These are phyloP conservation scores for Haplosporangium sp. DNA, from an alignment of 371 early-diverging fungal genomes.

Conservation along the genomic window DNA sequence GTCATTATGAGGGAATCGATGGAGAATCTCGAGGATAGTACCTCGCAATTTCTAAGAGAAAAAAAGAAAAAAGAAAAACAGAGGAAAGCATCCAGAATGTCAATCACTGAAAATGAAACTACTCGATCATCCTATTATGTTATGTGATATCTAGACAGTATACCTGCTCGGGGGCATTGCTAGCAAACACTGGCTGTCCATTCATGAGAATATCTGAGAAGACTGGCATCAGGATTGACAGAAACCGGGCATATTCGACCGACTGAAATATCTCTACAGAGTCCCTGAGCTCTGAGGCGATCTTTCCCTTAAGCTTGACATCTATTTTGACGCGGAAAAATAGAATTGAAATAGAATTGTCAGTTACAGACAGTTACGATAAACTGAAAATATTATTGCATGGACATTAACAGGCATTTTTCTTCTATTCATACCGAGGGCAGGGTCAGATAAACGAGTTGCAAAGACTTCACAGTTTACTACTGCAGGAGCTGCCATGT, in stretches of 20 bases:
- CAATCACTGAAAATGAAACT: background rate
- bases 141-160: background rate
- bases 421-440: slow-evolving; percentile 26
- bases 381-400: background rate
- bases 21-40: slow-evolving; percentile 92
- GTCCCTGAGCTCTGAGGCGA: slow-evolving; percentile 92
- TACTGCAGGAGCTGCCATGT: slow-evolving; percentile 44
- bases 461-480: slow-evolving; percentile 55
- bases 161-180: slow-evolving; percentile 89
- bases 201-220: slow-evolving; percentile 83
- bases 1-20: slow-evolving; percentile 92
- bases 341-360: background rate
- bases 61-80: background rate
- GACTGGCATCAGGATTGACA: slow-evolving; percentile 84
- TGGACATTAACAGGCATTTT: background rate
- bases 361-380: background rate
- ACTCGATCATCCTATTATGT: background rate
- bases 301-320: slow-evolving; percentile 79
- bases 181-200: slow-evolving; percentile 83
- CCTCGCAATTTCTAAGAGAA: slow-evolving; percentile 87
- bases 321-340: slow-evolving; percentile 44
- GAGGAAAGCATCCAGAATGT: slow-evolving; percentile 57
- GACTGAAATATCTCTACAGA: slow-evolving; percentile 91
- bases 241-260: slow-evolving; percentile 84
- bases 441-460: slow-evolving; percentile 53